Evolutionary conservation across 345 rosid genomes (phyloP), one percentile per base, ranked within the genome.

Genomic region (Melaleuca alternifolia): DNA sequence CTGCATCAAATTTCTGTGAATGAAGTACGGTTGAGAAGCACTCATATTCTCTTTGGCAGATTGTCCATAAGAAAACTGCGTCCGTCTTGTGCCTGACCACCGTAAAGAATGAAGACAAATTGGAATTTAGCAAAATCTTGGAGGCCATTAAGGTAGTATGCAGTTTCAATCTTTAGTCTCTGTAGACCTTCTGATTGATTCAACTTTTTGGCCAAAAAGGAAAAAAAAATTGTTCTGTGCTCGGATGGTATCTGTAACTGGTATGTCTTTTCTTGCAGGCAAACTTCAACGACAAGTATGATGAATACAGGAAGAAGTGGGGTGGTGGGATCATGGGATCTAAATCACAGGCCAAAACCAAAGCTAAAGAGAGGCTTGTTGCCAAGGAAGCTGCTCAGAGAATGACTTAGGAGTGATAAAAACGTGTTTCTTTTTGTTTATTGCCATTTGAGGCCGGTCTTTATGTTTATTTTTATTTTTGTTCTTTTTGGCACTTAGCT

Each of bases 281-380:
- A 21, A 94, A 94, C 91, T 95, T 95, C 62, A 93, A 93, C 10
- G 96, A 94, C 91, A 96, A 94, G 89, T 94, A 87, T 21, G 97
- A 94, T 1, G 96, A 94, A 90, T 88, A 92, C 89, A 89, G 97
- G 26, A 94, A 96, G 92, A 96, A 90, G 90, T 96, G 97, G 96
- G 97, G 97, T 11, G 96, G 98, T 21, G 97, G 98, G 5, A 92
- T 95, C 44, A 96, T 95, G 98, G 98, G 98, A 5, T 92, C 97
- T n/a, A 96, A 96, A 88, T 95, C 98, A 5, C 96, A 93, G 91
- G 96, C 97, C 46, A 93, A 91, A 89, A 93, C 94, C 82, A 95
- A 94, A 88, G 97, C 98, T 14, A 93, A 90, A 84, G 95, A 96
- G 87, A 94, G 88, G 83, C 21, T 96, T 54, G 83, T 95, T 23